Conservation (phyloP, 345 rosid genomes). For the Noccaea caerulescens region DNA sequence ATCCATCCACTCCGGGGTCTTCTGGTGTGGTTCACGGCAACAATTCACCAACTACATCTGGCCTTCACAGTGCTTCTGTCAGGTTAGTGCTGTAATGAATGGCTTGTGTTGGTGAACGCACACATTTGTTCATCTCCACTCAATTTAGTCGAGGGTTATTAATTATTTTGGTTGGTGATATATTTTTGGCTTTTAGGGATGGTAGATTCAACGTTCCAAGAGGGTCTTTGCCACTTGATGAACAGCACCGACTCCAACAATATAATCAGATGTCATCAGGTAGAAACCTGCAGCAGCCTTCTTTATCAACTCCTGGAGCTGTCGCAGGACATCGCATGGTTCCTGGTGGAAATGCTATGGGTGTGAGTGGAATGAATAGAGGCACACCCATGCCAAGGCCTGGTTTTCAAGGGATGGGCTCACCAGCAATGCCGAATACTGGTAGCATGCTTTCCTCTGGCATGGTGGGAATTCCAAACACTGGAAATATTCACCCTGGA, state of each 20-base stretch:
- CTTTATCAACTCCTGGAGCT: constrained; percentile 68
- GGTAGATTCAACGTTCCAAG: constrained; percentile 72
- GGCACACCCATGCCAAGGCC: constrained; percentile 75
- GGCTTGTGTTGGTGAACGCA: constrained; percentile 22
- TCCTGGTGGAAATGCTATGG: constrained; percentile 75
- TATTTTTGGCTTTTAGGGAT: constrained; percentile 56
- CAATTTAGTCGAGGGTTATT: background rate
- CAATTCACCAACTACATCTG: constrained; percentile 63
- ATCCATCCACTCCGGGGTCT: constrained; percentile 66
- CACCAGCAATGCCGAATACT: constrained; percentile 70
- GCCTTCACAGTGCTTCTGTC: constrained; percentile 58
- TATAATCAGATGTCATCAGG: constrained; percentile 66
- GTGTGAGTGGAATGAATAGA: constrained; percentile 69
- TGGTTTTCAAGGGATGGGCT: constrained; percentile 74
- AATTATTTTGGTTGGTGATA: constrained; percentile 30
- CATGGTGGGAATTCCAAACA: constrained; percentile 70
- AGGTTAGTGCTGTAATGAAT: constrained; percentile 39
- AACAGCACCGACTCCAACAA: constrained; percentile 81
- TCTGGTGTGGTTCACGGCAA: constrained; percentile 63
- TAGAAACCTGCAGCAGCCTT: constrained; percentile 76
- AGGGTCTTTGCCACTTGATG: constrained; percentile 74
- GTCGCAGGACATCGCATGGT: constrained; percentile 64
- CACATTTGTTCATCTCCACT: constrained; percentile 24
- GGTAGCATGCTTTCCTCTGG: constrained; percentile 70
- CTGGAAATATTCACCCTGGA: constrained; percentile 70